These are phyloP conservation scores for Scedosporium minutisporum DNA, from an alignment of 2,329 filamentous ascomycete species.

Conservation along the genomic window DNA sequence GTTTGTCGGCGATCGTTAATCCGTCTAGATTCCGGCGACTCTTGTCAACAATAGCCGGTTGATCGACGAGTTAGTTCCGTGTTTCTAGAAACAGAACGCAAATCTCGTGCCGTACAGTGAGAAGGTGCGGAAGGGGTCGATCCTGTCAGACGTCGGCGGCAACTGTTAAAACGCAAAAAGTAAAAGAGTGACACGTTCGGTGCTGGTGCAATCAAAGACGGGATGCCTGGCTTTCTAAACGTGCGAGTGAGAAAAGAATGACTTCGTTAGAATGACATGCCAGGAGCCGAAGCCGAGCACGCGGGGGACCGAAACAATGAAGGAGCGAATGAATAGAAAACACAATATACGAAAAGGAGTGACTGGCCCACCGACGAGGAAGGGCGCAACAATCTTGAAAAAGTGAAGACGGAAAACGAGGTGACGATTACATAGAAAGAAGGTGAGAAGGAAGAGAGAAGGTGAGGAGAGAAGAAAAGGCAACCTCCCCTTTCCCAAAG, in stretches of 20 bases:
- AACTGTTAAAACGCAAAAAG: not conserved
- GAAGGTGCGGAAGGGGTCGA: not conserved
- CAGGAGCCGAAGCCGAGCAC: not conserved
- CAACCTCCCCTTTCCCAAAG: not conserved
- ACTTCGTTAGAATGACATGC: not conserved
- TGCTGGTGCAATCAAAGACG: not conserved
- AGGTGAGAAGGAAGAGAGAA: conserved; percentile 17
- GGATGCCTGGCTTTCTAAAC: not conserved
- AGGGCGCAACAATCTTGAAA: conserved; percentile 6
- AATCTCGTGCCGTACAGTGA: not conserved
- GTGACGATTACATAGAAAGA: conserved; percentile 16
- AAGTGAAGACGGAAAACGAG: conserved; percentile 17
- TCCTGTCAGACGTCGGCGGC: not conserved
- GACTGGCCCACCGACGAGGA: conserved; percentile 49
- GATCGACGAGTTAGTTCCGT: not conserved
- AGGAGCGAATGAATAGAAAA: conserved; percentile 28
- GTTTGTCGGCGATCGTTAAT: not conserved
- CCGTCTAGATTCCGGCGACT: not conserved
- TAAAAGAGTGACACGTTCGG: not conserved
- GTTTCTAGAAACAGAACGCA: not conserved
- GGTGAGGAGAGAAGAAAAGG: conserved; percentile 16
- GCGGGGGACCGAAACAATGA: conserved; percentile 13
- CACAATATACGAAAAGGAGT: conserved; percentile 35
- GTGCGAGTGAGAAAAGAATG: not conserved
- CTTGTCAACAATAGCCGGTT: not conserved